Conservation (phyloP, 108 stramenopile genomes). For the Cylindrotheca closterium region DNA sequence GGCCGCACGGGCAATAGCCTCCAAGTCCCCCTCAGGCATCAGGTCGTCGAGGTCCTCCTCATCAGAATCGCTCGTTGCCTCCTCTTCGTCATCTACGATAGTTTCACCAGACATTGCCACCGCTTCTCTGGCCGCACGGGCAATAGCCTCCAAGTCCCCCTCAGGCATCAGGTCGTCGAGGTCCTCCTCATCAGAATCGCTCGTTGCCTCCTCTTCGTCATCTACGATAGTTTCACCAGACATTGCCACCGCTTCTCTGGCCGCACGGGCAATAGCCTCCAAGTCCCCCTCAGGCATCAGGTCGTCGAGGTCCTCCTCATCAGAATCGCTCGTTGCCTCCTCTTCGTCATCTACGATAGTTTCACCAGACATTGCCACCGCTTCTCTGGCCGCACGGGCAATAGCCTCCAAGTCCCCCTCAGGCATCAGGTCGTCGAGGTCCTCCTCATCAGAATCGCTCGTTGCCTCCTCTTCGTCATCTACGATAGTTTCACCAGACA, state of each 20-base stretch:
- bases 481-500: no score
- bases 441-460: slow-evolving; percentile 15
- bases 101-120: slow-evolving; percentile 17
- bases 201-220: background rate
- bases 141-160: slow-evolving; percentile 19
- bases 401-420: slow-evolving; percentile 9
- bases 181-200: background rate
- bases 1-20: slow-evolving; percentile 26
- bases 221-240: background rate
- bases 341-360: slow-evolving; percentile 1
- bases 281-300: slow-evolving; percentile 1
- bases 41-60: slow-evolving; percentile 8
- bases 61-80: slow-evolving; percentile 10
- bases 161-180: background rate
- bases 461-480: background rate
- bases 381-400: slow-evolving; percentile 21
- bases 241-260: slow-evolving; percentile 11
- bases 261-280: slow-evolving; percentile 23
- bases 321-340: slow-evolving; percentile 1
- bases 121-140: slow-evolving; percentile 27
- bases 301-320: slow-evolving; percentile 13
- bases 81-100: slow-evolving; percentile 4
- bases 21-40: slow-evolving; percentile 4
- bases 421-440: slow-evolving; percentile 1
- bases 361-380: slow-evolving; percentile 4